A percentile compares a stretch with the other conserved stretches of the same genome.
Conservation (phyloP, 495 filamentous ascomycete genomes). For the Astrocystis sublimbata region DNA sequence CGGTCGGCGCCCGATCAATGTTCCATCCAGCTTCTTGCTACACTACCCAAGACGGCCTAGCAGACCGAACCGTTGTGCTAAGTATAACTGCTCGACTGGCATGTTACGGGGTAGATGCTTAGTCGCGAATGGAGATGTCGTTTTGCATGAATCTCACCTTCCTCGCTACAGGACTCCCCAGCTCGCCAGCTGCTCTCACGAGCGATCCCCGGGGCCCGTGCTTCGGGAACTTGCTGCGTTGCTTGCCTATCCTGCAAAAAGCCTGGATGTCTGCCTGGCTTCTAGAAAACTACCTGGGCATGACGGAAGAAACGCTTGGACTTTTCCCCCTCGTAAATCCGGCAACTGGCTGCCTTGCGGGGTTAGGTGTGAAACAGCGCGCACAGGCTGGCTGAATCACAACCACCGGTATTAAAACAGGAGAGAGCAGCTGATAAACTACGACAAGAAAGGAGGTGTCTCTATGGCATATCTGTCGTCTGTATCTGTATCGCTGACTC, state of each 20-base stretch:
- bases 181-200: no score
- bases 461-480: neutral
- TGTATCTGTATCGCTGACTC: conserved; percentile 14
- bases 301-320: conserved; percentile 1
- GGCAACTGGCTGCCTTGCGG: conserved; percentile 4
- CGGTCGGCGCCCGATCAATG: neutral
- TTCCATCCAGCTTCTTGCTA: neutral
- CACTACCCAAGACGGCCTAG: conserved; percentile 6
- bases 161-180: neutral
- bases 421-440: neutral
- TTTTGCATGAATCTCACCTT: conserved; percentile 13
- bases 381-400: neutral
- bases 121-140: no score
- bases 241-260: no score
- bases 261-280: no score
- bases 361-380: conserved; percentile 1
- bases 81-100: neutral
- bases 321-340: neutral
- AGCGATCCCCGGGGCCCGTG: no score
- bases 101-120: neutral
- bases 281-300: conserved; percentile 5
- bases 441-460: neutral
- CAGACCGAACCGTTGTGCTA: neutral
- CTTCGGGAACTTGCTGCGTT: no score
- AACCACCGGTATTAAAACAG: neutral